Base-by-base conservation (phyloP, 495 filamentous ascomycete species). In the Clohesyomyces aquaticus region DNA sequence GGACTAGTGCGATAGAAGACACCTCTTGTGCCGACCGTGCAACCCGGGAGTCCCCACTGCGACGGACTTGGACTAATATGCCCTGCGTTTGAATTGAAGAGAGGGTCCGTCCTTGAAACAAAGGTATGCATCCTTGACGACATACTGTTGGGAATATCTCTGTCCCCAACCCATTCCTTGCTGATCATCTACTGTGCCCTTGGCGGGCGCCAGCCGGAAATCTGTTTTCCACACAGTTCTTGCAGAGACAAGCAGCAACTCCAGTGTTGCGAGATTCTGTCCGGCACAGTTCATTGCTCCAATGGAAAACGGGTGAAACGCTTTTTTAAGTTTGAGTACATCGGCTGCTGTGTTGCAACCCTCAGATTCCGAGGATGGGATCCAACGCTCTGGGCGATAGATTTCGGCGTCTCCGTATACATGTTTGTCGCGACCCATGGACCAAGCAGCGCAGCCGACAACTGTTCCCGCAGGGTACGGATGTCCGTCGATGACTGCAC, bases 401-500 rank as follows among this genome's bases (percentile, higher is more conserved):
- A 43, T 18, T 11, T 48, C 23, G 1, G 54, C 35, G 25, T 65
- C 55, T 0, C 62, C 48, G 23, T 67, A 67, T n/a, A 71, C 45
- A 3, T 19, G 19, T 27, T 48, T 42, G 41, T 67, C 47, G 32
- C 50, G 67, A 29, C 51, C 45, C 11, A 67, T 18, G 2, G 42
- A 29, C 63, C 65, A 72, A 2, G 11, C 1, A 0, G 67, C 55
- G 8, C 25, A 28, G 18, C 63, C 52, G 18, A 73, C 51, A n/a
- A 46, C 51, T 3, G 77, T 82, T 6, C 81, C 82, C 14, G 71
- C 76, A 0, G 81, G 81, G 12, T 85, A 71, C 55, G 74, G 75
- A 3, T 80, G 65, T 4, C 79, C 80, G 35, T 82, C 78, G 10
- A 88, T 79, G 6, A 73, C 63, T 8, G 79, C 71, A 11, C 88